Base-by-base conservation (phyloP, 306 rosid genomes). In the Pyrus communis region DNA sequence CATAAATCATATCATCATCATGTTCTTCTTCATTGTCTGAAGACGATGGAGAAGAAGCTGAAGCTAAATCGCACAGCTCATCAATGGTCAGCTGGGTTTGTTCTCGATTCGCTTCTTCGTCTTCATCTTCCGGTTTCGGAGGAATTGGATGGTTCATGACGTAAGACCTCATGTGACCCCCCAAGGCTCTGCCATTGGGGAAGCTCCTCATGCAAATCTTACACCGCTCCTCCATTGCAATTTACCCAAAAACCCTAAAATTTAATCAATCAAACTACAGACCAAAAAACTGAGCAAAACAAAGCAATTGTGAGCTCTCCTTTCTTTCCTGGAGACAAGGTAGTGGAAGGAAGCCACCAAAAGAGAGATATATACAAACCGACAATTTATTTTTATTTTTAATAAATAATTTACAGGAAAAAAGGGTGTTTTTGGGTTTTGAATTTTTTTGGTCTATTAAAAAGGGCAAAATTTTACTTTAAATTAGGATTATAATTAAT, bases 131-230 rank as follows among this genome's bases (percentile, higher is more conserved):
- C 70, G 61, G 85, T 62, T 88, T 89, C 0, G 82, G 84, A 61
- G 89, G 89, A 64, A 88, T 21, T 0, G 88, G 91, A 46, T 90
- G 95, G 87, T 85, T 88, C 92, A 88, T 71, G 97, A 95, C 83
- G 80, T 95, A 97, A 81, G 99, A 95, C 90, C 99, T 87, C 99
- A 95, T 92, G 85, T 95, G 99, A 76, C 97, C 99, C 13, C 99
- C 99, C 52, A 90, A 82, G 11, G 99, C 97, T 83, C 90, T 92
- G 61, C 99, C 99, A 76, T 92, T 95, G 17, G 97, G 82, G 84
- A 95, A 95, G 78, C 78, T 87, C 76, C 90, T 82, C 18, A 71
- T 85, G 79, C 97, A 95, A 31, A 89, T 83, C 85, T 87, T 90
- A 76, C 99, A 95, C 86, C 81, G 93, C 83, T 77, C 90, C 83